Evolutionary conservation across 2,329 filamentous ascomycete species (phyloP), one percentile per base, ranked within the genome.

Genomic region (Huntiella savannae): DNA sequence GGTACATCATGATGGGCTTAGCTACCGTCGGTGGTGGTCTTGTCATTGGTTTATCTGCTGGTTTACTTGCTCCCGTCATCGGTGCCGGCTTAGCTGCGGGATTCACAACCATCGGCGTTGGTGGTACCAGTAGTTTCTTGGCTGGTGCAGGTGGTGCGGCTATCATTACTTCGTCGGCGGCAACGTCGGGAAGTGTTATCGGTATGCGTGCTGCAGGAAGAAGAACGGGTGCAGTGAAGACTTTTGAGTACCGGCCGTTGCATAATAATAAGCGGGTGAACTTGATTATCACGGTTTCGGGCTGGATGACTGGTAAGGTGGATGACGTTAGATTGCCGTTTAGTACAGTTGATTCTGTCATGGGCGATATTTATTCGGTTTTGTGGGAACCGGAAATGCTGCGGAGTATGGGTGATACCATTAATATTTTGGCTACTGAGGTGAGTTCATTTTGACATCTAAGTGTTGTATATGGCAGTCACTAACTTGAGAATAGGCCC

Each of bases 191-290:
- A 44, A 77, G 85, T 55, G 76, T 85, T 34, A 91, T 98, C 56
- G 91, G 84, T 42, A 75, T 82, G 37, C 78, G 77, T 58, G 88
- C 91, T 19, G 86, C 87, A n/a, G 71, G 83, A 55, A 74, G 87
- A 55, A 74, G 91, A 54, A 96, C 83, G 1, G 88, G 91, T 11
- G 79, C 87, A 1, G 92, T 98, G 49, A 86, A 79, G 62, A 98
- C 91, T 0, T 98, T 96, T 57, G 91, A 98, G 62, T 98, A 96
- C 59, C 76, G 88, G 39, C 91, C 91, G 5, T 66, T 98, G 40
- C 87, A 96, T 66, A 98, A 98, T 65, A 96, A 96, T 63, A 98
- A 98, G 63, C 73, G 87, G 49, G 83, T 95, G 35, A 96, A 98
- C 55, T 71, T 98, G 28, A 91, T 98, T 52, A 77, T 98, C 35